Percentiles rank a stretch among this genome's conserved stretches.
phyloP scores from a whole-genome alignment of 2,329 filamentous ascomycete genomes.

The Venturia nashicola region DNA sequence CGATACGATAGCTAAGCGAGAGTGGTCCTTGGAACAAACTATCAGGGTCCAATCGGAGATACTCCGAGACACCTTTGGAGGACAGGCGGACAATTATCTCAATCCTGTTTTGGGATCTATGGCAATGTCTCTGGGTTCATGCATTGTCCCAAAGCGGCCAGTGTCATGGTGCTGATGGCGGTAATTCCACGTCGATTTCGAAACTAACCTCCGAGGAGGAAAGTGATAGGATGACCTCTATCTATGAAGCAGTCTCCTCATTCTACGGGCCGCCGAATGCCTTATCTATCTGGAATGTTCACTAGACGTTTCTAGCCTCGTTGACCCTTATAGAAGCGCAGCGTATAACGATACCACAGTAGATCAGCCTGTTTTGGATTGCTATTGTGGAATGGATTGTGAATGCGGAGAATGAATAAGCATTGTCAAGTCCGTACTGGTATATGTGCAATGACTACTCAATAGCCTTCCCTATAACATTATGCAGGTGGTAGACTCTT shows the following conservation, averaged over 20 bases:
- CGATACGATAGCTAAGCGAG: neutral
- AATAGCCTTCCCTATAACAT: neutral
- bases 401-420: neutral
- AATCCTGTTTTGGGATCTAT: too few relatives aligned
- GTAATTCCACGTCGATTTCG: too few relatives aligned
- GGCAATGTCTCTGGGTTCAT: too few relatives aligned
- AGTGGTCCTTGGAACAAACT: neutral
- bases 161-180: too few relatives aligned
- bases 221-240: neutral
- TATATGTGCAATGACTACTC: neutral
- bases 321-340: neutral
- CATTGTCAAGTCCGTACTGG: neutral
- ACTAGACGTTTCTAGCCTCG: neutral
- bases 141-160: too few relatives aligned
- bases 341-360: too few relatives aligned
- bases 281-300: neutral
- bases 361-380: too few relatives aligned
- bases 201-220: neutral
- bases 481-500: neutral
- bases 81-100: too few relatives aligned
- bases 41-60: too few relatives aligned
- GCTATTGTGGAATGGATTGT: conserved; percentile 2
- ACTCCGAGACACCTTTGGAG: too few relatives aligned
- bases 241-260: too few relatives aligned
- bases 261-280: neutral